Base-by-base conservation (phyloP, 805 yeast species). In the Metschnikowia cubensis region DNA sequence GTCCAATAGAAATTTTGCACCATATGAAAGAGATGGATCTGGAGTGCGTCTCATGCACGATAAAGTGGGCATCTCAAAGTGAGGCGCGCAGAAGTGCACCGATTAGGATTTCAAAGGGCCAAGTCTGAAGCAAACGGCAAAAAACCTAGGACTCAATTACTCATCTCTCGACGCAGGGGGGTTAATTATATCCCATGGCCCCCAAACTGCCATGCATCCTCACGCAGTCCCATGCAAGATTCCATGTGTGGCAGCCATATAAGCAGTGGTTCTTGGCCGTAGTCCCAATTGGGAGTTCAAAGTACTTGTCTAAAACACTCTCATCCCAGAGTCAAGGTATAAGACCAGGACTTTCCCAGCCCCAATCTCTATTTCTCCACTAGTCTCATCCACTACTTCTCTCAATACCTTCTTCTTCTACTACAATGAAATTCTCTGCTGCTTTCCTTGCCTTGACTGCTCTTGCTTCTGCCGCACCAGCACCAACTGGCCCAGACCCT, bases 381-480 rank as follows among this genome's bases (percentile, higher is more conserved):
- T 17, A 35, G 29, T 25, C 18, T 35, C 37, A 6, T n/a, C 11
- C 21, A 35, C 13, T n/a, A n/a, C 17, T 22, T 22, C 42, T 25
- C 29, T 22, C 22, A 18, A 38, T 22, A 31, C n/a, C 7, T 10
- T 14, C 34, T 14, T 25, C 29, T 25, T 25, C 4, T 25, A 25
- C 29, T 25, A 37, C 18, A 39, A 53, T 57, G 60, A 57, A 57
- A 46, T 41, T 57, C 45, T 45, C 54, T 32, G 33, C 59, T 43
- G 29, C 52, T 35, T 48, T 57, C 42, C 51, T 52, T 31, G 50
- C 58, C 17, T 35, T 50, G 45, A 42, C 60, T 35, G 59, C 59
- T 8, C 55, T 58, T 7, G 35, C 42, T n/a, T 37, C 22, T 7
- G 39, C 47, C 33, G 32, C 41, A 38, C 41, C 41, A 6, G 18